Conservation (phyloP, 257 asterid genomes). For the Forsythia viridissima region DNA sequence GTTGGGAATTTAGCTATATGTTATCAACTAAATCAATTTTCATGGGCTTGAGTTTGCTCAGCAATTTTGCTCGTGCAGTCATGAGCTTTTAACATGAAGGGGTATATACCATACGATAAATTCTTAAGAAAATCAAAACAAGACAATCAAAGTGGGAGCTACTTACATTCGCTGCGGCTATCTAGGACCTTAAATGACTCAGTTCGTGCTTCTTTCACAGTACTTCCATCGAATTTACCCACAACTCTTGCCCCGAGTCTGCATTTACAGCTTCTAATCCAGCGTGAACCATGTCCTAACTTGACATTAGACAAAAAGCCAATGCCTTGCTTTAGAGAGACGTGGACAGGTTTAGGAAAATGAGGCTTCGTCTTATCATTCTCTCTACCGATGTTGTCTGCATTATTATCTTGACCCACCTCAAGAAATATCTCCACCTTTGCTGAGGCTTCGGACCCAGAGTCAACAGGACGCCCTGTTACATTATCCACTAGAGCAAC, state of each 20-base stretch:
- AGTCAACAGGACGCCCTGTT: conserved; percentile 17
- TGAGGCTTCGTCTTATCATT: conserved; percentile 39
- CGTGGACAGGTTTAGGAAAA: conserved; percentile 27
- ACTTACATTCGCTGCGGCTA: conserved; percentile 40
- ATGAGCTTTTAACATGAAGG: too few relatives aligned
- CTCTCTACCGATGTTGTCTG: conserved; percentile 21
- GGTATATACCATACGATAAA: too few relatives aligned
- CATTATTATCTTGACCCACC: background rate
- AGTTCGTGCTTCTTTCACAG: conserved; percentile 44
- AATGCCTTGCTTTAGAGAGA: conserved; percentile 37
- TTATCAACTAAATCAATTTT: too few relatives aligned
- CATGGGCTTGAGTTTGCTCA: too few relatives aligned
- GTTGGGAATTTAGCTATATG: too few relatives aligned
- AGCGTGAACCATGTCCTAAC: conserved; percentile 31
- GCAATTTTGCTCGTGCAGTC: too few relatives aligned
- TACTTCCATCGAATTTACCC: conserved; percentile 28
- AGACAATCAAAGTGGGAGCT: background rate
- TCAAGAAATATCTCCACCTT: conserved; percentile 44
- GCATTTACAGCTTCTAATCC: conserved; percentile 40
- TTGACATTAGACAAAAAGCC: conserved; percentile 32
- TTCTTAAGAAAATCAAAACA: background rate
- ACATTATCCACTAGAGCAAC: conserved; percentile 36
- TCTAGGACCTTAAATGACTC: conserved; percentile 47
- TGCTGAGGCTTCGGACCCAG: conserved; percentile 42
- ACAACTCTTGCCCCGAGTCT: conserved; percentile 48